Percentiles rank a stretch among this genome's conserved stretches.
phyloP scores from a whole-genome alignment of 2,329 filamentous ascomycete species.

The Fusarium virguliforme region DNA sequence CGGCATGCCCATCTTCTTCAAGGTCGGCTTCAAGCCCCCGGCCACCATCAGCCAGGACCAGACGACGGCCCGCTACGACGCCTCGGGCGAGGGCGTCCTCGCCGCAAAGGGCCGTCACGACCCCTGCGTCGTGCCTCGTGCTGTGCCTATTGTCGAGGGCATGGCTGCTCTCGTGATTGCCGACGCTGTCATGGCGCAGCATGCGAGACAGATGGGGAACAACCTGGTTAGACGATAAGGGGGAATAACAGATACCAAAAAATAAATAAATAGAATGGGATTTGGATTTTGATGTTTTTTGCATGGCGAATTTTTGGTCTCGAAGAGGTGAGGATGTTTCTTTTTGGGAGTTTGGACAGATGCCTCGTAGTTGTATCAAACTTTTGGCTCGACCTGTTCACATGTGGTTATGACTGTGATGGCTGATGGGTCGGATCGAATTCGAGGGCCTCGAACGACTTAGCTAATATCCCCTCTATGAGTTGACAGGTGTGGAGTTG shows the following conservation, averaged over 20 bases:
- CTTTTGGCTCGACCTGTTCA: background rate
- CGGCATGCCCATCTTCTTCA: conserved; percentile 94
- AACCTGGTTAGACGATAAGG: conserved; percentile 25
- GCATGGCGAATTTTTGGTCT: background rate
- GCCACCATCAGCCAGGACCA: conserved; percentile 95
- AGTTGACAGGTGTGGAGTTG: background rate
- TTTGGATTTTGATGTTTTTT: background rate
- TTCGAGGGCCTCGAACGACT: background rate
- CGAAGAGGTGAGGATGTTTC: background rate
- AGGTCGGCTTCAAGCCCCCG: conserved; percentile 93
- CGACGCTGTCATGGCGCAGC: conserved; percentile 89
- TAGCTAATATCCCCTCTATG: background rate
- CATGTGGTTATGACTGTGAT: background rate
- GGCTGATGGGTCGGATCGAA: background rate
- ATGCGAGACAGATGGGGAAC: conserved; percentile 68
- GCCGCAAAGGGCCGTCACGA: conserved; percentile 96
- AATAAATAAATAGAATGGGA: background rate
- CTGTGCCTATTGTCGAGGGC: conserved; percentile 89
- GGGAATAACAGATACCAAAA: conserved; percentile 7
- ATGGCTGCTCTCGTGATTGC: conserved; percentile 93
- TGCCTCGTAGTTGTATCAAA: conserved; percentile 3
- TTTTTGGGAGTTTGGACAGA: background rate
- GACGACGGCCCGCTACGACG: conserved; percentile 85
- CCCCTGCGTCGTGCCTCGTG: conserved; percentile 90
- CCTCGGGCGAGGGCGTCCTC: conserved; percentile 78